Percentiles rank a stretch among this genome's conserved stretches.
phyloP scores from a whole-genome alignment of 306 rosid genomes.

The Arachis hypogaea region DNA sequence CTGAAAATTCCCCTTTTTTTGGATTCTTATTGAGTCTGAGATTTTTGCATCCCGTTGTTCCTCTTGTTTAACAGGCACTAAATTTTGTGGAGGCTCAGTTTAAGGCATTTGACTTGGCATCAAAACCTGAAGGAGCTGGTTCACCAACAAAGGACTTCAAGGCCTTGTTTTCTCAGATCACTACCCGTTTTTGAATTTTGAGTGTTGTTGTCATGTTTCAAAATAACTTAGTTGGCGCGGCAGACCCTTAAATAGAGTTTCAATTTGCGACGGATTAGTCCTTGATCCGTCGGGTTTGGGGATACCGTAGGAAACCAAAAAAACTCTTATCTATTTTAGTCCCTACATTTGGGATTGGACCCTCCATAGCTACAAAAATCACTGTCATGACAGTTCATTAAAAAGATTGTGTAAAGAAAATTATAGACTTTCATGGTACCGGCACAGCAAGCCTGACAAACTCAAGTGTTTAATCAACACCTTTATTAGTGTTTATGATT shows the following conservation, averaged over 20 bases:
- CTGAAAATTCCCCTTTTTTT: neutral
- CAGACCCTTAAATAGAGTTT: too few relatives aligned
- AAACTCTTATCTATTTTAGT: too few relatives aligned
- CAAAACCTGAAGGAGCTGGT: constrained; percentile 80
- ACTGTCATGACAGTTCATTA: constrained; percentile 11
- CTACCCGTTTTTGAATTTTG: constrained; percentile 57
- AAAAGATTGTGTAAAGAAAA: constrained; percentile 13
- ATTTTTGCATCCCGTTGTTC: neutral
- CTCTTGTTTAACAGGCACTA: constrained; percentile 60
- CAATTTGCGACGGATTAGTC: too few relatives aligned
- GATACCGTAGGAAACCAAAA: too few relatives aligned
- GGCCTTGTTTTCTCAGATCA: constrained; percentile 78
- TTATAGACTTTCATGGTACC: constrained; percentile 13
- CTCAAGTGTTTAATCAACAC: constrained; percentile 2
- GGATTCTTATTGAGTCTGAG: neutral
- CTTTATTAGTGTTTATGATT: neutral
- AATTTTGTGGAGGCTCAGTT: constrained; percentile 71
- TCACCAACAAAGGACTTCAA: constrained; percentile 77
- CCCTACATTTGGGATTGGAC: neutral
- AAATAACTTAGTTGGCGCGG: neutral
- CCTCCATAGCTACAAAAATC: neutral
- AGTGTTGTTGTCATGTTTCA: neutral
- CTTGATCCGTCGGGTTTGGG: too few relatives aligned
- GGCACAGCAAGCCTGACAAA: neutral
- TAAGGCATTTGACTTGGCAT: constrained; percentile 81